phyloP scores from a whole-genome alignment of 1,139 yeast species.

The Protomyces arabidopsidicola region DNA sequence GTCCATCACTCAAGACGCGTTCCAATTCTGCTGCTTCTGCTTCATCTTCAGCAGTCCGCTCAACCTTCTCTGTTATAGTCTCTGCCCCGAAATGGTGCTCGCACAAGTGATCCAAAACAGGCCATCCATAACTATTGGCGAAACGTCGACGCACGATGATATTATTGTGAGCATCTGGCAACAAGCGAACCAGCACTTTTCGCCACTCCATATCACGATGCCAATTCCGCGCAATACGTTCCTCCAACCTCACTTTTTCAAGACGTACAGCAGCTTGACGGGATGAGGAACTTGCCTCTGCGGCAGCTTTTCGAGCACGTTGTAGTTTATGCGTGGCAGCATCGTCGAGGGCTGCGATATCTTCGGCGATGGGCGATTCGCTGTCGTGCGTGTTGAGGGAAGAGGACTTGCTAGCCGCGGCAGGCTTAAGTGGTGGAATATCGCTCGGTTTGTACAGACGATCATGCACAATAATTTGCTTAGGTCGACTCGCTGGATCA shows the following conservation, averaged over 20 bases:
- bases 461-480: slow-evolving; percentile 62
- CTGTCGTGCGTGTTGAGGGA: background rate
- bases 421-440: slow-evolving; percentile 50
- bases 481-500: slow-evolving; percentile 56
- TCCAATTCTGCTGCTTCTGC: background rate
- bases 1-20: background rate
- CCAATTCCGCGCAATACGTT: slow-evolving; percentile 81
- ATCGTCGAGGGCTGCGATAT: background rate
- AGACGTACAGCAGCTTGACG: slow-evolving; percentile 37
- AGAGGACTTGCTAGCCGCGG: background rate
- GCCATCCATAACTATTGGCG: slow-evolving; percentile 96
- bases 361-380: background rate
- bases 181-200: slow-evolving; percentile 76
- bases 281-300: background rate
- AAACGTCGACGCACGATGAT: slow-evolving; percentile 83
- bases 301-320: slow-evolving; percentile 17
- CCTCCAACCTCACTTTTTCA: slow-evolving; percentile 53
- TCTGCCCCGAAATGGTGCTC: slow-evolving; percentile 51
- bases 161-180: slow-evolving; percentile 95
- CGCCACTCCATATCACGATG: slow-evolving; percentile 86
- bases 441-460: slow-evolving; percentile 62
- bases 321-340: slow-evolving; percentile 2
- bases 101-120: slow-evolving; percentile 76
- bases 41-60: background rate
- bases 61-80: background rate